phyloP scores from a whole-genome alignment of 2,329 filamentous ascomycete genomes.

The Phoma sp. region DNA sequence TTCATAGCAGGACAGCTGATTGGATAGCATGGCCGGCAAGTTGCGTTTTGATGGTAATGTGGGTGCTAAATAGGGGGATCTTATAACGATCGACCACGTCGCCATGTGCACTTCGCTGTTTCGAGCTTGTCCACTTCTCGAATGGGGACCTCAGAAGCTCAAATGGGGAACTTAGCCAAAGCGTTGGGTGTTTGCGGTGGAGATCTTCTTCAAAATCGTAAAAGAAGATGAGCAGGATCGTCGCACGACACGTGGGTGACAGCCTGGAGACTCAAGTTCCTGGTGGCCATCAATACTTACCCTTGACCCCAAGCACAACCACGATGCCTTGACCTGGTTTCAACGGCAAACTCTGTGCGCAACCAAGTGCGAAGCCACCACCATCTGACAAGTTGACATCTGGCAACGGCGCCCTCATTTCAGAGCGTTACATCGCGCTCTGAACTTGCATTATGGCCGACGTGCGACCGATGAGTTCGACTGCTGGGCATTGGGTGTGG shows the following conservation, averaged over 20 bases:
- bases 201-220: constrained; percentile 20
- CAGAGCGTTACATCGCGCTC: constrained; percentile 31
- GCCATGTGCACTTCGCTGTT: constrained; percentile 21
- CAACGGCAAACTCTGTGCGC: constrained; percentile 19
- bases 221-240: constrained; percentile 17
- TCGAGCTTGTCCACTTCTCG: constrained; percentile 13
- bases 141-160: constrained; percentile 20
- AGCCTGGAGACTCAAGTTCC: constrained; percentile 1
- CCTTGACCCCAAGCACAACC: not conserved
- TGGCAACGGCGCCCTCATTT: constrained; percentile 24
- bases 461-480: constrained; percentile 7
- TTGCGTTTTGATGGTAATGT: constrained; percentile 6
- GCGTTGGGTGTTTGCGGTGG: constrained; percentile 11
- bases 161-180: constrained; percentile 13
- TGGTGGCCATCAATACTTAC: constrained; percentile 4
- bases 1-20: not conserved
- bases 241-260: constrained; percentile 17
- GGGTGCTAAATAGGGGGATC: constrained; percentile 13
- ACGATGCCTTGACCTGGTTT: constrained; percentile 6
- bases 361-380: constrained; percentile 20
- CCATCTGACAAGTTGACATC: constrained; percentile 20
- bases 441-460: constrained; percentile 6
- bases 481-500: constrained; percentile 3
- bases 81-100: constrained; percentile 19
- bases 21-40: constrained; percentile 7